Conservation (phyloP, 345 rosid genomes). For the Eucalyptus pauciflora region DNA sequence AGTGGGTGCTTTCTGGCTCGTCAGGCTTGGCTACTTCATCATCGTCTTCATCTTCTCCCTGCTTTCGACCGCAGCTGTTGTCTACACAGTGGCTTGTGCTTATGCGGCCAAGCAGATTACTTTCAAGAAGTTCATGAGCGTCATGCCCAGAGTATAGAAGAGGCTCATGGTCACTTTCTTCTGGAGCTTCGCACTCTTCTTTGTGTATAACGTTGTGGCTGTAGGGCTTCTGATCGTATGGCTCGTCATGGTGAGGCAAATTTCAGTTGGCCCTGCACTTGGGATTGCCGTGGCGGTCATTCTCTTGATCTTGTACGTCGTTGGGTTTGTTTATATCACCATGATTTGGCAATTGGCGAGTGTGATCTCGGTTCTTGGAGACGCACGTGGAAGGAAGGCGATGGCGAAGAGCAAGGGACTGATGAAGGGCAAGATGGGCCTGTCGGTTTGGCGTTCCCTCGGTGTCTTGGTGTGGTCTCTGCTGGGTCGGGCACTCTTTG, state of each 20-base stretch:
- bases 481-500: neutral
- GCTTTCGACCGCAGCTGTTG: constrained; percentile 38
- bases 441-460: neutral
- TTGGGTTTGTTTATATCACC: constrained; percentile 18
- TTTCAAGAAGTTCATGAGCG: constrained; percentile 22
- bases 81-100: constrained; percentile 36
- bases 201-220: too few species aligned
- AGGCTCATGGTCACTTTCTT: constrained; percentile 21
- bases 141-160: constrained; percentile 45
- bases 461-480: neutral
- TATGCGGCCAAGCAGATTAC: constrained; percentile 7
- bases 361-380: constrained; percentile 42
- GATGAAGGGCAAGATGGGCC: constrained; percentile 25
- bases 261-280: too few species aligned
- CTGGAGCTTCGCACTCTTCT: too few species aligned
- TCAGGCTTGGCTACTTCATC: constrained; percentile 17
- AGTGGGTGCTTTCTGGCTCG: constrained; percentile 5
- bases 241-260: accelerated
- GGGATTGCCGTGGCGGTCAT: neutral
- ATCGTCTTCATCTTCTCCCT: constrained; percentile 16
- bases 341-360: constrained; percentile 36
- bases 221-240: too few species aligned
- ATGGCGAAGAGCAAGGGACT: constrained; percentile 24
- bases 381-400: constrained; percentile 18
- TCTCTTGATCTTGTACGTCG: neutral